These are phyloP conservation scores for Lepraria neglecta DNA, from an alignment of 495 filamentous ascomycete species.

Conservation along the genomic window DNA sequence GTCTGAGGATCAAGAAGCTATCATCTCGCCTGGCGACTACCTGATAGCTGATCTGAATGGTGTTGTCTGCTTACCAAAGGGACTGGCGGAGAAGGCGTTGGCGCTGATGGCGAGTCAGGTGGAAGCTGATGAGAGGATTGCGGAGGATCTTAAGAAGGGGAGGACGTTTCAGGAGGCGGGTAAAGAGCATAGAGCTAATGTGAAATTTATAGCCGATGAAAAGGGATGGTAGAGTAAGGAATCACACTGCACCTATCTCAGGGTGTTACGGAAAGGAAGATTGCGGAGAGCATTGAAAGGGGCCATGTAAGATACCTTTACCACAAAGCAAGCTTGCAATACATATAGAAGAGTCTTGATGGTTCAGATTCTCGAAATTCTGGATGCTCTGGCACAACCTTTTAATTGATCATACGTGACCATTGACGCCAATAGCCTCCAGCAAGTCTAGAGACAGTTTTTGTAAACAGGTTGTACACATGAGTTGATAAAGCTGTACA, in stretches of 20 bases:
- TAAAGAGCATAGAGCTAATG: constrained; percentile 30
- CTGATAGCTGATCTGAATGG: constrained; percentile 52
- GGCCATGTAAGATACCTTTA: no score
- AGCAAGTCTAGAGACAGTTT: not conserved
- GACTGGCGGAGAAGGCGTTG: constrained; percentile 42
- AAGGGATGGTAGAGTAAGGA: not conserved
- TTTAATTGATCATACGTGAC: not conserved
- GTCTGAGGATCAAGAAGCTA: constrained; percentile 40
- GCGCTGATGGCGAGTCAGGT: constrained; percentile 45
- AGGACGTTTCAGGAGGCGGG: constrained; percentile 49
- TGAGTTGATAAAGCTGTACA: not conserved
- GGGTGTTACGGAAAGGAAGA: no score
- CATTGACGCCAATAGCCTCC: not conserved
- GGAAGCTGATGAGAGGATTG: constrained; percentile 49
- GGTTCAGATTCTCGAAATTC: not conserved
- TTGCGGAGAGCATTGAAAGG: no score
- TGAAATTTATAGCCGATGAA: constrained; percentile 6
- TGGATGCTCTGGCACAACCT: not conserved
- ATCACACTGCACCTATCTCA: no score
- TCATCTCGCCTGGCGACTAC: constrained; percentile 51
- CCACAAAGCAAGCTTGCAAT: not conserved
- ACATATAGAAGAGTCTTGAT: not conserved
- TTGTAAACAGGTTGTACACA: not conserved
- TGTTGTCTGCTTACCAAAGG: constrained; percentile 42
- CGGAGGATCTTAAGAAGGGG: constrained; percentile 44